Base-by-base conservation (phyloP, 345 rosid genomes). In the Aegle marmelos region DNA sequence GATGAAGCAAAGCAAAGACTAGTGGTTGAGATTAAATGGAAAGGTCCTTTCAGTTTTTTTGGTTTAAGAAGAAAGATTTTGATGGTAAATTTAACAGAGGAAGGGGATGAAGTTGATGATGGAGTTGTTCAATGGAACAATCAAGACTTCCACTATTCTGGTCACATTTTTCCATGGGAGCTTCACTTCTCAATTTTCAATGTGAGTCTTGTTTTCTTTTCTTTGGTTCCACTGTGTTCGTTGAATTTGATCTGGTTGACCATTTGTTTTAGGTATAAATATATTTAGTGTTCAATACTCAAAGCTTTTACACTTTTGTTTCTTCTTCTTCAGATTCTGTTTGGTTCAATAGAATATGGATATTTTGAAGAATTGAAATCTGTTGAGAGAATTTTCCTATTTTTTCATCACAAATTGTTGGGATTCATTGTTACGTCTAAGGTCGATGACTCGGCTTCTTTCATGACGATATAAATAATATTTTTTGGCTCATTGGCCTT, bases 21-120 rank as follows among this genome's bases (percentile, higher is more conserved):
- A 30, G 86, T 87, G 74, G 90, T 89, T 30, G 92, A 88, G 84
- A 72, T 91, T 11, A 87, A 85, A 8, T 91, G 91, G 92, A 89
- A 79, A 73, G 91, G 92, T 61, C 85, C 17, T 72, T 81, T 41
- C 81, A 78, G 59, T 0, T 65, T 22, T 41, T 86, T 89, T 9
- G 53, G 84, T 62, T 37, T 78, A 10, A 64, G 81, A 21, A 76
- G 77, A 79, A 82, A 86, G 31, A 75, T 81, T 41, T 80, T 73
- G 28, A 79, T 48, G 36, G 74, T 85, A 80, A 88, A 81, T 82
- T 69, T 80, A 13, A 89, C 92, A 0, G 83, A 85, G 72, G 90
- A 88, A 84, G 90, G 90, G 0, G 85, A 83, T 10, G 41, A 75
- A 50, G 79, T 76, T 27, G 85, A 87, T 6, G 87, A 86, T 64